Percentiles rank a stretch among this genome's conserved stretches.
phyloP scores from a whole-genome alignment of 1,284 basidiomycete species.

The Naganishia liquefaciens region DNA sequence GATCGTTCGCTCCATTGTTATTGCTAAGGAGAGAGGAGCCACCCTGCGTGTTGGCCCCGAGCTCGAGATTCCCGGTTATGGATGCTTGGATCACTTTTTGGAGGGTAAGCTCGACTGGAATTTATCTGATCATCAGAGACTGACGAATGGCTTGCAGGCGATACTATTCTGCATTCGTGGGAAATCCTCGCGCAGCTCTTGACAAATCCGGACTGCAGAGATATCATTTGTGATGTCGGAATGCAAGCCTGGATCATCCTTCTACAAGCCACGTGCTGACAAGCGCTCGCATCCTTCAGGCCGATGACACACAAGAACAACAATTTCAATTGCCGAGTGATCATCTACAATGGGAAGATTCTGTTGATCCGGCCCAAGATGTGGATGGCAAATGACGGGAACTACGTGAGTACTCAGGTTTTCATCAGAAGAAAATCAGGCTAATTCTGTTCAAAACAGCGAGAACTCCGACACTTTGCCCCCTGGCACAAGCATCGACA shows the following conservation, averaged over 20 bases:
- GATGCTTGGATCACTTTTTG: slow-evolving; percentile 83
- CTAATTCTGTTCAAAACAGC: slow-evolving; percentile 43
- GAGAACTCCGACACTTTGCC: slow-evolving; percentile 93
- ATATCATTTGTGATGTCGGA: slow-evolving; percentile 88
- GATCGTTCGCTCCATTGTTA: slow-evolving; percentile 81
- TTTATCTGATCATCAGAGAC: background rate
- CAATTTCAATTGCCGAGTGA: slow-evolving; percentile 93
- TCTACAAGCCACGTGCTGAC: background rate
- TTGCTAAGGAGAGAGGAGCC: slow-evolving; percentile 86
- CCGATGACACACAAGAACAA: slow-evolving; percentile 95
- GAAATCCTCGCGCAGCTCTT: slow-evolving; percentile 86
- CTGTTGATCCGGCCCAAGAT: slow-evolving; percentile 95
- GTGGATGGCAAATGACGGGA: slow-evolving; percentile 99
- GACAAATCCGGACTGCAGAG: slow-evolving; percentile 70
- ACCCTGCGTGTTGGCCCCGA: slow-evolving; percentile 95
- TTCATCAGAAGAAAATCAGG: background rate
- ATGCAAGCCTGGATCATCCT: slow-evolving; percentile 63
- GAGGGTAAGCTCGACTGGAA: slow-evolving; percentile 45
- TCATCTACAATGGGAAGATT: slow-evolving; percentile 82
- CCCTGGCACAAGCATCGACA: slow-evolving; percentile 88
- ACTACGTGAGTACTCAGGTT: slow-evolving; percentile 63
- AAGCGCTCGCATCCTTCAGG: slow-evolving; percentile 58
- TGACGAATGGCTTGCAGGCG: slow-evolving; percentile 61
- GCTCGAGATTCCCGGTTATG: slow-evolving; percentile 96
- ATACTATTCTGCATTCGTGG: slow-evolving; percentile 94